phyloP scores from a whole-genome alignment of 441 rosid species.

The Syzygium malaccense region DNA sequence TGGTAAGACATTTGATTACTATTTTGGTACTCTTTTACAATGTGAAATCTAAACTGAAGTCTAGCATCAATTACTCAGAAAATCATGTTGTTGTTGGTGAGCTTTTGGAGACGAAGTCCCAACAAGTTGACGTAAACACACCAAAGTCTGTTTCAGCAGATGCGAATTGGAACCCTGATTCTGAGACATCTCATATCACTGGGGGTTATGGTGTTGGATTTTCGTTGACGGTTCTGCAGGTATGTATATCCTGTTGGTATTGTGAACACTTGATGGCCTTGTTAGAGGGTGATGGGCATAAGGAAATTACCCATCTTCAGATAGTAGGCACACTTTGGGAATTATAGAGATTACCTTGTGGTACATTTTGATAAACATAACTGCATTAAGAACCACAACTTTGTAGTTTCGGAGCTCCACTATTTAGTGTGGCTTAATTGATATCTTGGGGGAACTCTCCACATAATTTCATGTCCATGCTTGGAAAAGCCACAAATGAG shows the following conservation, averaged over 20 bases:
- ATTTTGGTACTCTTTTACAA: not conserved
- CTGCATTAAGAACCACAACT: not conserved
- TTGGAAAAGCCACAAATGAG: not conserved
- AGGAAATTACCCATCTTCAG: not conserved
- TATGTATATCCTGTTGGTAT: conserved; percentile 2
- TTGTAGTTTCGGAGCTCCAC: not conserved
- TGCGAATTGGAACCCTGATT: conserved; percentile 62
- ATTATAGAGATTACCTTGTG: not conserved
- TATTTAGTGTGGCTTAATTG: not conserved
- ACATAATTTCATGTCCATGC: not conserved
- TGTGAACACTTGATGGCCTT: not conserved
- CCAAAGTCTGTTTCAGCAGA: conserved; percentile 60
- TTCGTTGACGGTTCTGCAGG: conserved; percentile 98
- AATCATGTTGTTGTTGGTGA: conserved; percentile 94
- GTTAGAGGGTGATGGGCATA: not conserved
- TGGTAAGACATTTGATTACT: conserved; percentile 44
- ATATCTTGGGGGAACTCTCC: not conserved
- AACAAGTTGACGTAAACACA: conserved; percentile 48
- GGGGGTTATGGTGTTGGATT: conserved; percentile 95
- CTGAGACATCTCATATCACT: conserved; percentile 79
- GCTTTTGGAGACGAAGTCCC: conserved; percentile 80
- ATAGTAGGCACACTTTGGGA: not conserved
- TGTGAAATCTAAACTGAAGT: conserved; percentile 13
- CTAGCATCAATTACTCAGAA: conserved; percentile 37
- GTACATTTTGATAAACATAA: not conserved